These are phyloP conservation scores for Rhizopogon roseolus DNA, from an alignment of 768 basidiomycete species.

Conservation along the genomic window DNA sequence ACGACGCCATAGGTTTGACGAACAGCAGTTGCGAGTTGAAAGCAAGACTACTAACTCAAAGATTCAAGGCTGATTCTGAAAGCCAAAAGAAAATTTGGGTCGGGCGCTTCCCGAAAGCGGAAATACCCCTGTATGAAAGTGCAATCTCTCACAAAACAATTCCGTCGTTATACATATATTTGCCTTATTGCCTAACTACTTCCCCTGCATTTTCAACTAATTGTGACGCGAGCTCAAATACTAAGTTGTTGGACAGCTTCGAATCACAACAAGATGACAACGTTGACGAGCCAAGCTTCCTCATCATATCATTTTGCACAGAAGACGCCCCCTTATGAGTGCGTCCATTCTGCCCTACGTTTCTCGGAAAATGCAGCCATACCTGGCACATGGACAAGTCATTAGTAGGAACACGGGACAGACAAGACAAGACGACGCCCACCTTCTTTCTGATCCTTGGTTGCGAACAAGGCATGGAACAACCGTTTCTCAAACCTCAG, in stretches of 20 bases:
- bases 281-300: neutral
- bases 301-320: neutral
- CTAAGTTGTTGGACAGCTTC: too few species aligned
- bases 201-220: too few species aligned
- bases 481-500: constrained; percentile 82
- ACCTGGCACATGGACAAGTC: constrained; percentile 41
- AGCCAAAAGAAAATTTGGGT: neutral
- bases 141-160: too few species aligned
- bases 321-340: constrained; percentile 27
- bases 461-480: constrained; percentile 91
- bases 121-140: neutral
- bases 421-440: constrained; percentile 19
- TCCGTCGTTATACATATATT: too few species aligned
- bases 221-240: too few species aligned
- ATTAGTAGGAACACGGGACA: constrained; percentile 1
- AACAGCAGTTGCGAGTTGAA: neutral
- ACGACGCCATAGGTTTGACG: neutral
- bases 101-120: neutral
- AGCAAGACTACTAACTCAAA: too few species aligned
- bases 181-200: too few species aligned
- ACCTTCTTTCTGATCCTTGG: constrained; percentile 95
- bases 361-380: constrained; percentile 96
- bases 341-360: constrained; percentile 78
- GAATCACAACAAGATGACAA: neutral
- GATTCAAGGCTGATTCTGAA: too few species aligned